Conservation (phyloP, 768 basidiomycete species). For the Trametes meyenii region DNA sequence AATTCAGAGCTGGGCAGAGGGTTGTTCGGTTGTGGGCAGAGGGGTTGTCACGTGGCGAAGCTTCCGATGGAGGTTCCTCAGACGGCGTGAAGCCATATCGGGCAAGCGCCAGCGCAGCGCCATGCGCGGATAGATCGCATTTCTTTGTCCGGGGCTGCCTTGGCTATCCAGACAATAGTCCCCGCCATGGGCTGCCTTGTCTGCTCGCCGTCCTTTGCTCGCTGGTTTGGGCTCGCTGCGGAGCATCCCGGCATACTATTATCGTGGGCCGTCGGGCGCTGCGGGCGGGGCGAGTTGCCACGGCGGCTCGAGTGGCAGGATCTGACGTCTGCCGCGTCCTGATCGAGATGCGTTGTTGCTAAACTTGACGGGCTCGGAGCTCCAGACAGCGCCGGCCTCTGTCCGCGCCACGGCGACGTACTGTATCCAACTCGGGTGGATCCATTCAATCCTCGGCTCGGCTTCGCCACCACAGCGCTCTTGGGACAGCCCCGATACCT, state of each 20-base stretch:
- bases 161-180: not conserved
- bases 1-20: constrained; percentile 77
- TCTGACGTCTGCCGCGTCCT: constrained; percentile 13
- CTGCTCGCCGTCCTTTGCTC: not conserved
- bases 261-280: not conserved
- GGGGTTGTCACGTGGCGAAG: constrained; percentile 39
- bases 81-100: constrained; percentile 18
- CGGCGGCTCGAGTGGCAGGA: constrained; percentile 6
- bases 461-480: not conserved
- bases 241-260: no score
- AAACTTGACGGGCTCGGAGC: constrained; percentile 1
- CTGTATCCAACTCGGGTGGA: not conserved
- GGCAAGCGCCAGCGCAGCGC: constrained; percentile 15
- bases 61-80: constrained; percentile 32
- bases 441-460: not conserved
- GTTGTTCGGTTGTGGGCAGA: constrained; percentile 49
- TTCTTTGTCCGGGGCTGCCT: constrained; percentile 7
- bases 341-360: constrained; percentile 3
- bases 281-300: constrained; percentile 8
- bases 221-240: not conserved
- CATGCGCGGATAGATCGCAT: not conserved
- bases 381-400: not conserved
- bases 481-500: no score
- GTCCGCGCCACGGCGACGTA: not conserved
- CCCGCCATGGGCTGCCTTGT: constrained; percentile 2